Evolutionary conservation across 495 filamentous ascomycete genomes (phyloP), one percentile per base, ranked within the genome.

Genomic region (Hypoxylon cercidicola): DNA sequence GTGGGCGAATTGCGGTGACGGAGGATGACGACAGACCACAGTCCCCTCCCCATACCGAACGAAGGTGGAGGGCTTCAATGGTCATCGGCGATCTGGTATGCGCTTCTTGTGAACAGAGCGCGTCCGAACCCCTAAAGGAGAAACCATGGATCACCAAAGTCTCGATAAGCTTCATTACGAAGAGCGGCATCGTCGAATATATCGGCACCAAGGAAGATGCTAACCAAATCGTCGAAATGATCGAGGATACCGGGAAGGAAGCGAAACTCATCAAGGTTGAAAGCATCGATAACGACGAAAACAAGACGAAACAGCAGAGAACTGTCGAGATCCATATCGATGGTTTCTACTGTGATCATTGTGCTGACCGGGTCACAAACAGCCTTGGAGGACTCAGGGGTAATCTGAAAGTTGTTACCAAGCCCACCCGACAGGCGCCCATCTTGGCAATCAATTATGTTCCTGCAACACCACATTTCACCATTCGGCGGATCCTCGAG

Each of bases 301-400:
- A 55, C 7, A 62, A 53, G 23, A 28, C 50, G 13, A 55, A 63
- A 12, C 71, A 72, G 13, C 72, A 82, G 19, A 80, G 93, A 55
- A 86, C 85, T 4, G 80, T 93, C 7, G 76, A 81, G 47, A 87
- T 97, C 61, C 80, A 65, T 30, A 82, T 98, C 39, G 84, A 91
- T 39, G 94, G 95, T 39, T 93, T 97, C 84, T 94, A 89, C 76
- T 97, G 94, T 76, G 82, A 87, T 35, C 89, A 93, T 72, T 97
- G 95, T 68, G 89, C 93, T 1, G 75, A 77, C 8, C 83, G 85
- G 28, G 80, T 96, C 13, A 62, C 81, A 1, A 73, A 73, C 55
- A 78, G 74, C 23, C 66, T 82, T 11, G 66, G 59, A 5, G 74
- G 74, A 5, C 77, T 79, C 55, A 63, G 69, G n/a, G 66, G 68